Base-by-base conservation (phyloP, 2,329 filamentous ascomycete species). In the Colletotrichum tamarilloi region DNA sequence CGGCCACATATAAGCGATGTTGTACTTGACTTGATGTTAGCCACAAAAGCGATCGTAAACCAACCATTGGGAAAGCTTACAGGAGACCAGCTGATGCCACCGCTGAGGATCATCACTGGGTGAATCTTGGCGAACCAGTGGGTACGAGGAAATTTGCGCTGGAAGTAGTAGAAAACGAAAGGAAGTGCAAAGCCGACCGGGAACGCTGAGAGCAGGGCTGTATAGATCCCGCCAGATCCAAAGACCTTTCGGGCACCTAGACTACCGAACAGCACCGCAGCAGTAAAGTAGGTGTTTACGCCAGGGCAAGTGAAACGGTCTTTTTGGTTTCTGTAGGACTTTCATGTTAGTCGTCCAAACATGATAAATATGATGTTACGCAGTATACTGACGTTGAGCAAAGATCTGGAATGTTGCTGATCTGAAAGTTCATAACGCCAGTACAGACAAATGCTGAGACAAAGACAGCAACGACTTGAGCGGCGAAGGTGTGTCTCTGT, bases 1-100 rank as follows among this genome's bases (percentile, higher is more conserved):
- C 0, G 84, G 85, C 83, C 83, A 85, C 55, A 83, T 77, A 76
- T 87, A 87, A 5, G 80, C 79, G 42, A 87, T 60, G 75, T 85
- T 87, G 75, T 81, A 85, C 7, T 72, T 11, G 12, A 38, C 4
- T 1, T 28, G 9, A 5, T 9, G 22, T 65, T 8, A 65, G 62
- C 52, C 8, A 64, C 28, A 1, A 30, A n/a, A 35, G 4, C 16
- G 5, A 8, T 4, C 5, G 24, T 19, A 14, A 16, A 16, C 11
- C 12, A 16, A 3, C 1, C 8, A 14, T 7, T 22, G 5, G 32
- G 3, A 5, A 14, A 8, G 49, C 66, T 42, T 3, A 69, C 55
- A 7, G 81, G 84, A 1, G 82, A 80, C 77, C 80, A 82, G 49
- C 67, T 69, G n/a, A 83, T 75, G 12, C 77, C 80, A 12, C 82